Conservation (phyloP, 352 stramenopile genomes). For the Phytophthora melonis region DNA sequence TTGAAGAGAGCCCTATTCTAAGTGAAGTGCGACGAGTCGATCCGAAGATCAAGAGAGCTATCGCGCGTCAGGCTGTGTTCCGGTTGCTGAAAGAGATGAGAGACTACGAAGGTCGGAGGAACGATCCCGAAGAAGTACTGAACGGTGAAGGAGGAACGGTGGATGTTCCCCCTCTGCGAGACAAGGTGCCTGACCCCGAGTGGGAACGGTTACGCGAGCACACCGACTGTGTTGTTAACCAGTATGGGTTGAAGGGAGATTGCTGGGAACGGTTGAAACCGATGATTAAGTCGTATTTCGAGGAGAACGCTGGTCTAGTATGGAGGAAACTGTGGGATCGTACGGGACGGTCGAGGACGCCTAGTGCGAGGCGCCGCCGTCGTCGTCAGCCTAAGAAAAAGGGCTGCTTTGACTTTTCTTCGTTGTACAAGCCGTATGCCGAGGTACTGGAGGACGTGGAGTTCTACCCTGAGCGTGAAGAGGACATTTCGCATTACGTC, state of each 20-base stretch:
- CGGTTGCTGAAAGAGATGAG: not conserved
- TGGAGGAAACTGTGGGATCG: not conserved
- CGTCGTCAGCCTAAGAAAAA: not conserved
- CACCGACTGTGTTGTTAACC: not conserved
- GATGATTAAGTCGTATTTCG: not conserved
- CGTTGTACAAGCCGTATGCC: not conserved
- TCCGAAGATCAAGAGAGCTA: not conserved
- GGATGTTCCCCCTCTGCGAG: not conserved
- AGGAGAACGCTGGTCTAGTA: not conserved
- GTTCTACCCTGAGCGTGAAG: not conserved
- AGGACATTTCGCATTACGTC: constrained; percentile 1
- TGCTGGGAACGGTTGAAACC: not conserved
- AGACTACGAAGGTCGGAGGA: not conserved
- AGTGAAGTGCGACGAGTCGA: not conserved
- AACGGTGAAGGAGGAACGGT: not conserved
- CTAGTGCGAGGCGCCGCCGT: not conserved
- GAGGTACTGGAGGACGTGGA: not conserved
- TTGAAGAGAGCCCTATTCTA: not conserved
- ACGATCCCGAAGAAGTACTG: not conserved
- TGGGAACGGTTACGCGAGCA: not conserved
- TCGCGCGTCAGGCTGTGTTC: not conserved
- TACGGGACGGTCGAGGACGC: not conserved
- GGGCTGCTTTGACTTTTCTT: not conserved
- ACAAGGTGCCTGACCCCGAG: not conserved
- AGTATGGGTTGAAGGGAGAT: not conserved